Percentiles rank a stretch among this genome's conserved stretches.
Evolutionary conservation across 1,284 basidiomycete genomes (phyloP).

Genomic region (Trametes versicolor): DNA sequence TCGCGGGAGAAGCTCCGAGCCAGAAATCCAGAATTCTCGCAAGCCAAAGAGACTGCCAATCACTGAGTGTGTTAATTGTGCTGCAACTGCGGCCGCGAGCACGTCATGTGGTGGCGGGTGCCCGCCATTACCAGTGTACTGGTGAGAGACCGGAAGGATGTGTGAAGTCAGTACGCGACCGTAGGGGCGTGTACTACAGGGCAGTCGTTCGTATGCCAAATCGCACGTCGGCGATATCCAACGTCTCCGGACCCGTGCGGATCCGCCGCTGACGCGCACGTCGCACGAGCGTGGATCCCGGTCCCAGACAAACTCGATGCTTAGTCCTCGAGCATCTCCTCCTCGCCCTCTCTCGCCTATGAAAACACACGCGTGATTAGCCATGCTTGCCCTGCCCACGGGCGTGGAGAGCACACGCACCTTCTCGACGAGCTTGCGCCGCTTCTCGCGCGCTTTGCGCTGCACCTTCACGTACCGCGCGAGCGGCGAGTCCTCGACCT

Average conservation of each 20-base stretch:
- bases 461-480: conserved; percentile 84
- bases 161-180: not conserved
- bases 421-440: conserved; percentile 81
- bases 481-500: conserved; percentile 79
- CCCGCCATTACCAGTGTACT: not conserved
- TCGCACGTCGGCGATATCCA: not conserved
- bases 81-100: not conserved
- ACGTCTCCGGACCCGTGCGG: conserved; percentile 6
- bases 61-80: conserved; percentile 2
- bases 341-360: conserved; percentile 74
- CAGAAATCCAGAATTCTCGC: conserved; percentile 2
- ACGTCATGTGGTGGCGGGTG: not conserved
- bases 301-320: conserved; percentile 14
- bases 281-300: conserved; percentile 29
- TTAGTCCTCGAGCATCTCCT: conserved; percentile 70
- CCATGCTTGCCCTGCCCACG: conserved; percentile 3
- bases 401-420: conserved; percentile 46
- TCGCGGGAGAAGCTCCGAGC: conserved; percentile 35
- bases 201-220: not conserved
- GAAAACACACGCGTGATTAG: conserved; percentile 24
- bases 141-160: conserved; percentile 4
- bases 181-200: not conserved
- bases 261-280: not conserved
- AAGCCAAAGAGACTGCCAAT: not conserved
- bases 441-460: conserved; percentile 83